Evolutionary conservation across 768 basidiomycete species (phyloP).

Genomic region (Fistulinella prunicolor): DNA sequence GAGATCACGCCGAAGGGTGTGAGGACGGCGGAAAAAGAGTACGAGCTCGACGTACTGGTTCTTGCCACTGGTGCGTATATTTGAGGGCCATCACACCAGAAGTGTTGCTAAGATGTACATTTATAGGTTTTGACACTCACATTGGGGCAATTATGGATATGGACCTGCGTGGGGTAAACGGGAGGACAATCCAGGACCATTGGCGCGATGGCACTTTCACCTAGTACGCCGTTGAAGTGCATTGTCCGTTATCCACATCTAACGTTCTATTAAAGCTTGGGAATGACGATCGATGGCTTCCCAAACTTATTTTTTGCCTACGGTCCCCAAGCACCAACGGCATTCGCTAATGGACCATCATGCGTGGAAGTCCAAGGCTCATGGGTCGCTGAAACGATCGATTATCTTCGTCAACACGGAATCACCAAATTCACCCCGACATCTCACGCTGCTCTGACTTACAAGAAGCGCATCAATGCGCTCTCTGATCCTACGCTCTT

Average conservation of each 20-base stretch:
- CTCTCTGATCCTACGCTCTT: background rate
- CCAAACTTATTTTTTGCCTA: slow-evolving; percentile 3
- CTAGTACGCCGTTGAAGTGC: background rate
- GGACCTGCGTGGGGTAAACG: background rate
- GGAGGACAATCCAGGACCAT: background rate
- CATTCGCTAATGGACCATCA: slow-evolving; percentile 1
- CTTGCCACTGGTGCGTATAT: too few relatives aligned
- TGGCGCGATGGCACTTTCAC: slow-evolving; percentile 1
- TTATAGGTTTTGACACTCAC: too few relatives aligned
- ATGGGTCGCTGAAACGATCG: slow-evolving; percentile 4
- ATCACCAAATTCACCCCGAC: background rate
- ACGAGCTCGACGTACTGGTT: background rate
- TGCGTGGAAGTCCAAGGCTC: background rate
- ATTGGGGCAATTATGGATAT: too few relatives aligned
- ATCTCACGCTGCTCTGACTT: background rate
- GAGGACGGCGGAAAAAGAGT: background rate
- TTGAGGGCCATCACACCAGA: too few relatives aligned
- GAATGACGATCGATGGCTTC: background rate
- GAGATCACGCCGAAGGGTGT: background rate
- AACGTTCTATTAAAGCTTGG: background rate
- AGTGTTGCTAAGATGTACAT: too few relatives aligned
- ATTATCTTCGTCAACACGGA: background rate
- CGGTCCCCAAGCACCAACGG: slow-evolving; percentile 3
- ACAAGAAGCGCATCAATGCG: background rate
- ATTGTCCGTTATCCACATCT: background rate